Evolutionary conservation across 2,329 filamentous ascomycete genomes (phyloP).

Genomic region (Ceratocystis colombiana): DNA sequence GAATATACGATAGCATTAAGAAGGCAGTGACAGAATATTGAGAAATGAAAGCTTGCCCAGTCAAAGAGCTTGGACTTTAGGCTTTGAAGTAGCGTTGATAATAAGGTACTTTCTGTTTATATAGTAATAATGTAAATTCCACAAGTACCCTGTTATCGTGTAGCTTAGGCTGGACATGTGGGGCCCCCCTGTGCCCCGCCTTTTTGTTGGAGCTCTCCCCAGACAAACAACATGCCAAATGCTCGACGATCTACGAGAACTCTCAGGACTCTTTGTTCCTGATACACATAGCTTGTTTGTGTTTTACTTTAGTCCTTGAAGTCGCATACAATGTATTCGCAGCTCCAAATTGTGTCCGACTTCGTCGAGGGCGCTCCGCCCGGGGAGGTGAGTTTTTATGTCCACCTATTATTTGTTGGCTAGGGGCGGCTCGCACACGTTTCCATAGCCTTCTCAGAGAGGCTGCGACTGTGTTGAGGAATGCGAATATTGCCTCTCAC

Average conservation of each 20-base stretch:
- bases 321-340: conserved; percentile 18
- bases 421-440: background rate
- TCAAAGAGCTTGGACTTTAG: background rate
- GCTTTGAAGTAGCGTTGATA: background rate
- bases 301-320: background rate
- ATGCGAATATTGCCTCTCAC: background rate
- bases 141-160: conserved; percentile 6
- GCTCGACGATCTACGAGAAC: background rate
- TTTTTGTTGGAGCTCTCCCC: conserved; percentile 2
- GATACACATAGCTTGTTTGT: background rate
- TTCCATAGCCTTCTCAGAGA: conserved; percentile 14
- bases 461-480: background rate
- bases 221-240: background rate
- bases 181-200: background rate
- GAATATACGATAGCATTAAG: conserved; percentile 44
- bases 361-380: conserved; percentile 25
- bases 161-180: background rate
- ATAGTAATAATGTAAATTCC: background rate
- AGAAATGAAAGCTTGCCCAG: background rate
- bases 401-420: background rate
- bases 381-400: conserved; percentile 21
- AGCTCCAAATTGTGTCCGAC: conserved; percentile 23
- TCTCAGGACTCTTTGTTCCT: background rate
- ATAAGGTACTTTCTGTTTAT: background rate
- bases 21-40: conserved; percentile 53